Evolutionary conservation across 2,329 filamentous ascomycete genomes (phyloP).

Genomic region (Paraconiothyrium sp.): DNA sequence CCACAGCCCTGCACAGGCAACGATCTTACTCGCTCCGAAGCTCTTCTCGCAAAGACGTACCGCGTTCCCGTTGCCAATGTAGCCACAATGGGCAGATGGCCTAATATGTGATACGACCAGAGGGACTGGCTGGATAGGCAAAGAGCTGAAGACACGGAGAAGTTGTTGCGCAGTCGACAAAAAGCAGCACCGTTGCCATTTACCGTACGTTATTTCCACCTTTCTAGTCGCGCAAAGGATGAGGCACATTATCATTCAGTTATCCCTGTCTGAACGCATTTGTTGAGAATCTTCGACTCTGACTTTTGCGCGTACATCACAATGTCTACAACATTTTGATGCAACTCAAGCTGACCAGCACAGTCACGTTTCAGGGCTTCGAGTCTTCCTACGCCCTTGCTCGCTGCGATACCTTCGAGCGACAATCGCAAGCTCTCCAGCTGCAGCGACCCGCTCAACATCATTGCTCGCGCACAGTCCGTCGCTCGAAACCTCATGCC

Average conservation of each 20-base stretch:
- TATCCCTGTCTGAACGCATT: slow-evolving; percentile 87
- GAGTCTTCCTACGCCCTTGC: not conserved
- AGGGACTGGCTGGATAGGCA: not conserved
- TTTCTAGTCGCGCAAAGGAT: slow-evolving; percentile 63
- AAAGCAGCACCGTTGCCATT: slow-evolving; percentile 94
- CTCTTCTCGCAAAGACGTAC: not conserved
- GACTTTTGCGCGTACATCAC: slow-evolving; percentile 69
- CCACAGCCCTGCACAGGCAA: not conserved
- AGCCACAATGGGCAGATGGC: not conserved
- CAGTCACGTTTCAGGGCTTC: slow-evolving; percentile 83
- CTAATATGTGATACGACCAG: not conserved
- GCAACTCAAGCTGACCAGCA: slow-evolving; percentile 42
- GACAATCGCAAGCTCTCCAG: no score
- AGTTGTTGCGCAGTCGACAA: slow-evolving; percentile 56
- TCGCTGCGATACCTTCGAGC: not conserved
- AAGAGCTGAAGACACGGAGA: no score
- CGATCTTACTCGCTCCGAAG: not conserved
- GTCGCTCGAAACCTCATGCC: no score
- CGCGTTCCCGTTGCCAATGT: not conserved
- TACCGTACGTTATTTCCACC: slow-evolving; percentile 77
- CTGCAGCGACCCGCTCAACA: no score
- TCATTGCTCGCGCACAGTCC: no score
- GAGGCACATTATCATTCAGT: slow-evolving; percentile 72
- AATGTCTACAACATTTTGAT: slow-evolving; percentile 25
- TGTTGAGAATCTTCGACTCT: slow-evolving; percentile 85